These are phyloP conservation scores for Salvia miltiorrhiza DNA, from an alignment of 257 asterid genomes.

Conservation along the genomic window DNA sequence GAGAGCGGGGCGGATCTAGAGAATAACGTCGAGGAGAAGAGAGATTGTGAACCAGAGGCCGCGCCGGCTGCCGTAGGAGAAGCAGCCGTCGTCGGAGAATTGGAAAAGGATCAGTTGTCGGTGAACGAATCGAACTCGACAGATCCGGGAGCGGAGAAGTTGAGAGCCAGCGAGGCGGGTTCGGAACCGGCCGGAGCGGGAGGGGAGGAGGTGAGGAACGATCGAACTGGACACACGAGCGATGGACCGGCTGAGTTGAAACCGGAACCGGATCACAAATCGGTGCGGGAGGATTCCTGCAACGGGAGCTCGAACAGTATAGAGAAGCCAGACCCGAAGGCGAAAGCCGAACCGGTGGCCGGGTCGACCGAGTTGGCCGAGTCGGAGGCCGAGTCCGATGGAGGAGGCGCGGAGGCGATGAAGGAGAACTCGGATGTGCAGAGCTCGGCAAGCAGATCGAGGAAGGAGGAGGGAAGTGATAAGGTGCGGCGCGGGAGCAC, in stretches of 20 bases:
- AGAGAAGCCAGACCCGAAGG: conserved; percentile 31
- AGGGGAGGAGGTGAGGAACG: conserved; percentile 15
- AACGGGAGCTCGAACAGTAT: conserved; percentile 67
- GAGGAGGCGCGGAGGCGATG: conserved; percentile 39
- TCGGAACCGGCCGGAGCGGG: conserved; percentile 36
- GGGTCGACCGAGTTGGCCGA: conserved; percentile 39
- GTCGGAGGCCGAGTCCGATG: conserved; percentile 61
- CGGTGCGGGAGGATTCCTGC: conserved; percentile 47
- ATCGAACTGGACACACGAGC: conserved; percentile 29
- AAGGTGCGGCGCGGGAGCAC: conserved; percentile 46
- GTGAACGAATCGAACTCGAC: conserved; percentile 66
- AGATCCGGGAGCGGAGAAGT: conserved; percentile 49
- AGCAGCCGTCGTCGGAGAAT: conserved; percentile 29
- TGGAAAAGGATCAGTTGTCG: conserved; percentile 45
- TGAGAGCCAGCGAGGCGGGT: conserved; percentile 33
- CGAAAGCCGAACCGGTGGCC: conserved; percentile 41
- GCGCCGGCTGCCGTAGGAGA: conserved; percentile 30
- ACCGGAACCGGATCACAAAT: conserved; percentile 35
- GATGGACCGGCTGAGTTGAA: conserved; percentile 24
- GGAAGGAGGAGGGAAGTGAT: conserved; percentile 47
- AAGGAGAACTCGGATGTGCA: conserved; percentile 69
- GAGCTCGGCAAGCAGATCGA: conserved; percentile 69
- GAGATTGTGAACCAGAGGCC: conserved; percentile 29
- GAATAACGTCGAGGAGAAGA: conserved; percentile 30
- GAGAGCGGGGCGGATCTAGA: conserved; percentile 50